Conservation (phyloP, 2,329 filamentous ascomycete genomes). For the Zelopaecilomyces penicillatus region DNA sequence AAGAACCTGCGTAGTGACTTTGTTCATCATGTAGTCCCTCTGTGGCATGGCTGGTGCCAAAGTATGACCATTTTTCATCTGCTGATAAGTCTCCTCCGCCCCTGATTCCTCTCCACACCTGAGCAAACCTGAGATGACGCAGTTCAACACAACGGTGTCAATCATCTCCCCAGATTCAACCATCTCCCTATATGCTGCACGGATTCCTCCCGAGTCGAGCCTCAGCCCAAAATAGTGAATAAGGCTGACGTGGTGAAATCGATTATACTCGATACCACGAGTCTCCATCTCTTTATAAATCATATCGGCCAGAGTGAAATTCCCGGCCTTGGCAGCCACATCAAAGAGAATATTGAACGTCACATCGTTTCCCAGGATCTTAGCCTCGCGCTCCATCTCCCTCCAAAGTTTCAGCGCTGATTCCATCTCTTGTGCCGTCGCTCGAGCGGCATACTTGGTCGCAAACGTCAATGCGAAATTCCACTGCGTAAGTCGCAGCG, state of each 20-base stretch:
- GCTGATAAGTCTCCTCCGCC: slow-evolving; percentile 71
- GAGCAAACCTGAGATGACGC: slow-evolving; percentile 71
- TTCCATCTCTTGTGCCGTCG: slow-evolving; percentile 47
- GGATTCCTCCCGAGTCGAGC: slow-evolving; percentile 63
- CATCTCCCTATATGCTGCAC: slow-evolving; percentile 71
- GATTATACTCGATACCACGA: slow-evolving; percentile 60
- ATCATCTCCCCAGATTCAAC: slow-evolving; percentile 81
- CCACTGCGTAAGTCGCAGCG: slow-evolving; percentile 65
- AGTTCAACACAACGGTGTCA: slow-evolving; percentile 80
- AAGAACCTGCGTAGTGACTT: slow-evolving; percentile 45
- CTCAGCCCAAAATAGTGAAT: slow-evolving; percentile 78
- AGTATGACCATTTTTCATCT: slow-evolving; percentile 63
- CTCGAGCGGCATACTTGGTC: slow-evolving; percentile 57
- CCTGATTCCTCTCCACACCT: slow-evolving; percentile 65
- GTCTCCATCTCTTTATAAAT: slow-evolving; percentile 72
- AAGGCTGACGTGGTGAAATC: slow-evolving; percentile 71
- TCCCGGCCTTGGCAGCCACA: slow-evolving; percentile 74
- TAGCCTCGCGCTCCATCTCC: slow-evolving; percentile 73
- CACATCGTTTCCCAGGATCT: slow-evolving; percentile 59
- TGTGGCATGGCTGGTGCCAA: slow-evolving; percentile 31
- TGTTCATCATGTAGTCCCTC: slow-evolving; percentile 37
- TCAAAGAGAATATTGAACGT: slow-evolving; percentile 94
- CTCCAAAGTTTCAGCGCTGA: slow-evolving; percentile 72
- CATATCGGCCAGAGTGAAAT: slow-evolving; percentile 76
- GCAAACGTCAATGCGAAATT: slow-evolving; percentile 76